Base-by-base conservation (phyloP, 2,329 filamentous ascomycete species). In the Epichloe coenophiala region DNA sequence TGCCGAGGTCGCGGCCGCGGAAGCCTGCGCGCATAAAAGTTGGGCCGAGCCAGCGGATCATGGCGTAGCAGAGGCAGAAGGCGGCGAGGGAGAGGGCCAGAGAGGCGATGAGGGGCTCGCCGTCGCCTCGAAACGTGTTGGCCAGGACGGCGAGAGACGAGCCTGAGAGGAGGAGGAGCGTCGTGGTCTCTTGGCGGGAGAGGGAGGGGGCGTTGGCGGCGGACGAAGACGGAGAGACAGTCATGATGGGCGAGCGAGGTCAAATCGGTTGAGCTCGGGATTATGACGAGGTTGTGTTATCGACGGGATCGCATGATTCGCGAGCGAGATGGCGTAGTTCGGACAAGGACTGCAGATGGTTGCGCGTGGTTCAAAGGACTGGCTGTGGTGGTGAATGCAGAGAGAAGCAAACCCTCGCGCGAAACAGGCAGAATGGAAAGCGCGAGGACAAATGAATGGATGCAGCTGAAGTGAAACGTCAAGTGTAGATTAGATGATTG, bases 1-100 rank as follows among this genome's bases (percentile, higher is more conserved):
- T 98, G 63, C 85, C 84, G 74, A 96, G 76, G 66, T 98, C 93
- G 61, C 80, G 86, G 51, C 93, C 93, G 64, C 90, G 93, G 63
- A 96, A 78, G 15, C 91, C 93, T 38, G 87, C 87, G 58, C 79
- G 82, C 64, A 96, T 83, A 65, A 98, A 97, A 1, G 86, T 84
- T 51, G 87, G 83, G 1, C 91, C 91, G 5, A 96, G 84, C 91
- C 91, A 97, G 72, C 86, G 77, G 67, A 97, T 91, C 71, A 96
- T 80, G 60, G 86, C 81, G 66, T 87, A 97, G 54, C 82, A 82
- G 45, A 84, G 80, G 4, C 83, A 75, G 65, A 95, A 98, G 37
- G 87, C 89, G 57, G 95, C 74, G 21, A 84, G 80, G 61, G 88
- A 93, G 60, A 97, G 84, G 15, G 90, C 88, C 51, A 95, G 72